Conservation (phyloP, 257 asterid species). For the Lithospermum erythrorhizon region DNA sequence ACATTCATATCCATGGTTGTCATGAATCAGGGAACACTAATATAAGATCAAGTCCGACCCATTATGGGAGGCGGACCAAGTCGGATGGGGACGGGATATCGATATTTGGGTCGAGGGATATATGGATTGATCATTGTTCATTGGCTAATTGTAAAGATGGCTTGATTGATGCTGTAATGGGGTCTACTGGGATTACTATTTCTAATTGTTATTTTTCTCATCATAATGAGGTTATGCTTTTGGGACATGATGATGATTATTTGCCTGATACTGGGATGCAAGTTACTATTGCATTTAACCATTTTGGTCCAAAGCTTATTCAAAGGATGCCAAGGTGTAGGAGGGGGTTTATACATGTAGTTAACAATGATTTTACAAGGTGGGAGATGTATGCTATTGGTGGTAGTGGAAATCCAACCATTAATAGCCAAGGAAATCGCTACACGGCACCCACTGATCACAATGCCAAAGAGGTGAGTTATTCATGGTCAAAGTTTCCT, state of each 20-base stretch:
- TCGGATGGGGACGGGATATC: constrained; percentile 77
- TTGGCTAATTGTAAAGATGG: constrained; percentile 66
- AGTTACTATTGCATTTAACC: constrained; percentile 66
- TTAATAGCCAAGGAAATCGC: constrained; percentile 71
- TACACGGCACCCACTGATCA: constrained; percentile 52
- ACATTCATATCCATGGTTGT: constrained; percentile 55
- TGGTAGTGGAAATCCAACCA: constrained; percentile 72
- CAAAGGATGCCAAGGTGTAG: constrained; percentile 83
- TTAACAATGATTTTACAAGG: constrained; percentile 60
- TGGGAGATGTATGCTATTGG: constrained; percentile 91
- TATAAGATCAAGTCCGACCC: constrained; percentile 59
- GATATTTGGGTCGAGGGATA: constrained; percentile 43
- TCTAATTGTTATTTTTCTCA: constrained; percentile 59
- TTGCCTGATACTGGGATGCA: constrained; percentile 76
- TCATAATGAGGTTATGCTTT: constrained; percentile 61
- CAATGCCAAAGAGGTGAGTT: constrained; percentile 55
- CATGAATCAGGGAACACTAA: constrained; percentile 51
- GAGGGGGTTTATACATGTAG: constrained; percentile 68
- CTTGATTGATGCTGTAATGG: constrained; percentile 59
- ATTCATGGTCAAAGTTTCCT: background rate
- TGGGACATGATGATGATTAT: constrained; percentile 63
- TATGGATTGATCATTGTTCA: constrained; percentile 71
- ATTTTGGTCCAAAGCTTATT: constrained; percentile 44
- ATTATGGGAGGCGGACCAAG: constrained; percentile 43
- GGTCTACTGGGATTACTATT: constrained; percentile 57